Evolutionary conservation across 352 stramenopile genomes (phyloP), one percentile per base, ranked within the genome.

Genomic region (Blastocystis hominis): DNA sequence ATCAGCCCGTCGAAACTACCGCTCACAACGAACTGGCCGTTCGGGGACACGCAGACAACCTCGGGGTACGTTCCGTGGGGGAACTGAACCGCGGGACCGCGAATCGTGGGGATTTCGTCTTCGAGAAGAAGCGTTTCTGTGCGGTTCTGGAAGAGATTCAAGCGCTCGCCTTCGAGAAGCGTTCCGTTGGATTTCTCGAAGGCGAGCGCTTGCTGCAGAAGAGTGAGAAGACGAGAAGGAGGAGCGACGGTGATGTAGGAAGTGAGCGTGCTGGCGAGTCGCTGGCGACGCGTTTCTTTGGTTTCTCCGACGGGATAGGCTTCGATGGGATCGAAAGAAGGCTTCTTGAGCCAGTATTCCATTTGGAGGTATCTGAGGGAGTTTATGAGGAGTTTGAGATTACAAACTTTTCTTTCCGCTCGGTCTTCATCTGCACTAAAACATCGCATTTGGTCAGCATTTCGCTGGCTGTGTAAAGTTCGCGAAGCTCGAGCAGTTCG

Each of bases 1-100:
- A 98, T 92, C 86, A 98, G 95, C 3, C 94, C 94, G 89, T 98
- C 95, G 62, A 95, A 96, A 0, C 93, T 93, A 20, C 94, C 94
- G 2, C 93, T 97, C 13, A 97, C 92, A 2, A 98, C 91, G 89
- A 94, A 94, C 34, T 91, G 91, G 40, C 93, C 94, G 86, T 97
- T 93, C 0, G 91, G 91, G 90, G 93, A 93, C 89, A 98, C 97
- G 61, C 92, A 90, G 5, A 70, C 59, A 53, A 90, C 93, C 86
- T 96, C 92, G 3, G 93, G 92, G 76, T 91, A 91, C 17, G 92
- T 95, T 40, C 92, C 91, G 75, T 94, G 92, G 66, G 91, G 92
- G 89, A 96, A 96, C 89, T 96, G 96, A 90, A 96, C 94, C 79
- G 95, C 94, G 15, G 92, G 5, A 90, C 1, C 91, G 90, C 15